These are phyloP conservation scores for Plasmodium fragile DNA, from an alignment of 169 alveolate genomes.

Conservation along the genomic window DNA sequence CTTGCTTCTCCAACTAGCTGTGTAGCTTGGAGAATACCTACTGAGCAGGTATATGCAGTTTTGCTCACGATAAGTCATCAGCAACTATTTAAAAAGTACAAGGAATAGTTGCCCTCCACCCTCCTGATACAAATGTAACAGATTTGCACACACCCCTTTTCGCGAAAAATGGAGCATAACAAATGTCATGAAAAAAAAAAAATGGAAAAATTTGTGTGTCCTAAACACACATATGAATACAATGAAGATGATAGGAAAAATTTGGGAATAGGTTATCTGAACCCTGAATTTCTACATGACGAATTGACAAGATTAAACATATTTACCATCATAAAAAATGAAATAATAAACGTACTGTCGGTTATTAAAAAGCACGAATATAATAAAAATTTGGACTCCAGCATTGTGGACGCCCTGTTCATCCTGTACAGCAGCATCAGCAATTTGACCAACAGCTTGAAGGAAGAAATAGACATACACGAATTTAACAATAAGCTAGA, in stretches of 20 bases:
- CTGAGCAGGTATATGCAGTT: neutral
- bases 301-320: conserved; percentile 50
- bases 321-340: conserved; percentile 74
- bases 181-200: conserved; percentile 50
- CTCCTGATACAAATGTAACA: neutral
- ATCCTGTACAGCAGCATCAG: conserved; percentile 68
- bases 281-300: conserved; percentile 4
- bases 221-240: neutral
- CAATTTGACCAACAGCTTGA: conserved; percentile 44
- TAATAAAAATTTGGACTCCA: conserved; percentile 70
- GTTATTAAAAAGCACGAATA: conserved; percentile 72
- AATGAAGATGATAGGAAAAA: conserved; percentile 8
- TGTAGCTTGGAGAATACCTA: neutral
- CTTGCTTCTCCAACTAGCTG: neutral
- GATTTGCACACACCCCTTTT: neutral
- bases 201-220: conserved; percentile 10
- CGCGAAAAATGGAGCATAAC: conserved; percentile 40
- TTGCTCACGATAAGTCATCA: neutral
- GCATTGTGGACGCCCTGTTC: conserved; percentile 71
- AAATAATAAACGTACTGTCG: conserved; percentile 71
- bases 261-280: neutral
- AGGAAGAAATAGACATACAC: conserved; percentile 35
- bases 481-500: conserved; percentile 64
- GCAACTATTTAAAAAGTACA: neutral
- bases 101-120: neutral